A percentile compares a stretch with the other conserved stretches of the same genome.
Conservation (phyloP, 2,329 filamentous ascomycete species). For the Scopulariopsis brevicaulis region DNA sequence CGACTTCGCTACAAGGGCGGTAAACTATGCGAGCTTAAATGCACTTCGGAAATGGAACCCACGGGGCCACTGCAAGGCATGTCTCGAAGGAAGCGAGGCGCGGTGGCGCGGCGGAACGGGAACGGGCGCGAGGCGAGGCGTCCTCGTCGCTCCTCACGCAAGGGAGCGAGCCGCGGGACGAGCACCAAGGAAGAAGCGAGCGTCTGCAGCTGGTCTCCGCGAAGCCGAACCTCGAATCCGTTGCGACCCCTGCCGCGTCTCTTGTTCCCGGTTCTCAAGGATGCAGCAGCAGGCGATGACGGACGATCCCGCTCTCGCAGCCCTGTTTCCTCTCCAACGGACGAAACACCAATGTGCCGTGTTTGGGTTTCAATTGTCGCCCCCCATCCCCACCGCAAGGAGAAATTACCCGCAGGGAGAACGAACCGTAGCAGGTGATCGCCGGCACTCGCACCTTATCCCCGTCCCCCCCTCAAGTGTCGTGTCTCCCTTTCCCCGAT, state of each 20-base stretch:
- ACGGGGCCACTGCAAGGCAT: background rate
- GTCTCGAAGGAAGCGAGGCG: background rate
- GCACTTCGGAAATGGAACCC: background rate
- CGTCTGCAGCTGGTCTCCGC: too few relatives aligned
- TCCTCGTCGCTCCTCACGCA: background rate
- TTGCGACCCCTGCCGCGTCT: too few relatives aligned
- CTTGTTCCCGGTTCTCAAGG: too few relatives aligned
- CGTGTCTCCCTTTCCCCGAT: too few relatives aligned
- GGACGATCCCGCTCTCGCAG: background rate
- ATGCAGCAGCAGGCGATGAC: background rate
- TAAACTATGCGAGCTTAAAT: background rate
- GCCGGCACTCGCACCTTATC: too few relatives aligned
- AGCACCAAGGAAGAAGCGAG: too few relatives aligned
- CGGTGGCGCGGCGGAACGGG: background rate
- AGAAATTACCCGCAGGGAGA: background rate
- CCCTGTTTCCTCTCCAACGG: background rate
- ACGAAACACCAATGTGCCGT: conserved; percentile 3
- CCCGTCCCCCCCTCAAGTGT: too few relatives aligned
- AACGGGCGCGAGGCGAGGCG: background rate
- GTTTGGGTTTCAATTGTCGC: conserved; percentile 1
- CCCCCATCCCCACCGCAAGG: background rate
- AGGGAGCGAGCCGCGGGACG: background rate
- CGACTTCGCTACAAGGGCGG: too few relatives aligned
- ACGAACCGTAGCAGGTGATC: too few relatives aligned
- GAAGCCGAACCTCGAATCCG: too few relatives aligned